Evolutionary conservation across 257 asterid genomes (phyloP).

Genomic region (Euphrasia confusa): DNA sequence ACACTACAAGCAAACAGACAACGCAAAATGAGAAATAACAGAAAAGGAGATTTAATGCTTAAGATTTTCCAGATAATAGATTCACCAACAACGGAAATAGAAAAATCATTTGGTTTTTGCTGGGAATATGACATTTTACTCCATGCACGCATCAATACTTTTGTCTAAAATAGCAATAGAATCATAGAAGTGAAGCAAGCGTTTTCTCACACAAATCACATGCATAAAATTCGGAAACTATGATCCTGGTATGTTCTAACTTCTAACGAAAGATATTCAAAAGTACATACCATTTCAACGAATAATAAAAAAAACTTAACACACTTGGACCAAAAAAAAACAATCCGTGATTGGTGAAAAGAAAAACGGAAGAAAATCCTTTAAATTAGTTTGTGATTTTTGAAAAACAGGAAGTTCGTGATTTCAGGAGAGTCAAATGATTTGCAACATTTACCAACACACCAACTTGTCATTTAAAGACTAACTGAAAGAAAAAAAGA

Average conservation of each 20-base stretch:
- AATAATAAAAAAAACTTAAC: slow-evolving; percentile 1
- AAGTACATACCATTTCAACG: not conserved
- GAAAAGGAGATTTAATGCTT: not conserved
- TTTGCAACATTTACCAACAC: slow-evolving; percentile 4
- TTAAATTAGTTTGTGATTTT: not conserved
- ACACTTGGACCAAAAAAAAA: not conserved
- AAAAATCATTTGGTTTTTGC: too few species aligned
- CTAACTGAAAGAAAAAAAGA: slow-evolving; percentile 8
- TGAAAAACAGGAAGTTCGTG: not conserved
- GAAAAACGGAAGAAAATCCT: not conserved
- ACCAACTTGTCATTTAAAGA: not conserved
- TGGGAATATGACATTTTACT: not conserved
- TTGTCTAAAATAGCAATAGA: not conserved
- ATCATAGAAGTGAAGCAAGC: slow-evolving; percentile 14
- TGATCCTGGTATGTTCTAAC: slow-evolving; percentile 8
- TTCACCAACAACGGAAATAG: not conserved
- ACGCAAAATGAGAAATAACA: not conserved
- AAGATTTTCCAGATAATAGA: slow-evolving; percentile 2
- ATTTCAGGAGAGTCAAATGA: not conserved
- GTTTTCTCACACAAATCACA: slow-evolving; percentile 1
- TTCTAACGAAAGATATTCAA: slow-evolving; percentile 8
- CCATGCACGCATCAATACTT: not conserved
- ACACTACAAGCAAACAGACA: not conserved
- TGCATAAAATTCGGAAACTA: not conserved
- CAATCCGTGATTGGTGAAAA: not conserved